Conservation (phyloP, 352 stramenopile species). For the Elongisporangium anandrum region DNA sequence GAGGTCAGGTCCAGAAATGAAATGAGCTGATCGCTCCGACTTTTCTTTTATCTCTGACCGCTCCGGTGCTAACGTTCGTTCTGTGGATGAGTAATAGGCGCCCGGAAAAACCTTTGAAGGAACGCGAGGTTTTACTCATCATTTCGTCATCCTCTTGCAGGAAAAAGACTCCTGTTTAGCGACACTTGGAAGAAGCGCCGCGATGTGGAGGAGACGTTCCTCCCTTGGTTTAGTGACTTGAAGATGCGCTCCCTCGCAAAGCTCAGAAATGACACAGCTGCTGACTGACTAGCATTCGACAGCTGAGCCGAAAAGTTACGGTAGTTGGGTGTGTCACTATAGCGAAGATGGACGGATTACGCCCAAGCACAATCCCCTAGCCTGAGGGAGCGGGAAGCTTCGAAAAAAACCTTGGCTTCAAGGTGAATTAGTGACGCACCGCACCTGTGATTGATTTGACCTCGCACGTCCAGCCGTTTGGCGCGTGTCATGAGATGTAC, state of each 20-base stretch:
- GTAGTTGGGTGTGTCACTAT: background rate
- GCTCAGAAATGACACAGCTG: background rate
- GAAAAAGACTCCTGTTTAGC: background rate
- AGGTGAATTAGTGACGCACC: background rate
- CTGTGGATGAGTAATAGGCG: background rate
- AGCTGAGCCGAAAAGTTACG: background rate
- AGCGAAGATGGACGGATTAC: background rate
- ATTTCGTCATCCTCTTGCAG: background rate
- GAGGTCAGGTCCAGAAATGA: background rate
- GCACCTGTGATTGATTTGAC: background rate
- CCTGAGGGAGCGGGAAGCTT: background rate
- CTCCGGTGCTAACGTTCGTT: background rate
- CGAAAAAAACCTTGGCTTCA: background rate
- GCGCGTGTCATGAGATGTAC: background rate
- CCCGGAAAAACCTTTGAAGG: background rate
- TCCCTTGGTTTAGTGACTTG: background rate
- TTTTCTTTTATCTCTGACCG: background rate
- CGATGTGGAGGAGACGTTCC: background rate
- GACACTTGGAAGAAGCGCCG: background rate
- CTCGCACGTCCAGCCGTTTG: background rate
- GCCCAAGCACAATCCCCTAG: background rate
- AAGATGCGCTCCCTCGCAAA: too few species aligned
- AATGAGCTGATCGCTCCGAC: background rate
- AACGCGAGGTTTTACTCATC: background rate
- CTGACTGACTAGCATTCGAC: background rate